Evolutionary conservation across 257 asterid species (phyloP).

Genomic region (Ilex aquifolium): DNA sequence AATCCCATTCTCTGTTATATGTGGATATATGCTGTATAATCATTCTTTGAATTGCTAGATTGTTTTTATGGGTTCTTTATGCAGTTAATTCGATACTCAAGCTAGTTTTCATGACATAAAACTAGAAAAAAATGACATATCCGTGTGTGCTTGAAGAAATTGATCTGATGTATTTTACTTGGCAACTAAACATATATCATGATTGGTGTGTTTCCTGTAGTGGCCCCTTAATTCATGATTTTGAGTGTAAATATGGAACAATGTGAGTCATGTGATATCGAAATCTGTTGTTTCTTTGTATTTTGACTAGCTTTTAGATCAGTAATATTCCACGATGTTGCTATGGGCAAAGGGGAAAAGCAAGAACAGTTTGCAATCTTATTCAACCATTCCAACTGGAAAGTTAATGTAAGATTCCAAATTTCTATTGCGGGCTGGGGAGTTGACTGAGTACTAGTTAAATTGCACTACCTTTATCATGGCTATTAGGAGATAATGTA

Average conservation of each 20-base stretch:
- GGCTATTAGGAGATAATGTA: no score
- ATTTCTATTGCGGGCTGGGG: background rate
- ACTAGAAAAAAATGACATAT: no score
- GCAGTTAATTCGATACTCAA: no score
- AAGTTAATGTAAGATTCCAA: background rate
- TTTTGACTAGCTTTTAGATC: background rate
- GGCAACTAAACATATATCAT: no score
- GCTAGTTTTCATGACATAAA: background rate
- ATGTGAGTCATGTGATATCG: background rate
- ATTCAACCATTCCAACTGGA: background rate
- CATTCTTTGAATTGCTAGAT: background rate
- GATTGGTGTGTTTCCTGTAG: background rate
- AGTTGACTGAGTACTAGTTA: background rate
- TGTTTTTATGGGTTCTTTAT: no score
- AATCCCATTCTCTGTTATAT: background rate
- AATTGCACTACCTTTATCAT: no score
- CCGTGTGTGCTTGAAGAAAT: background rate
- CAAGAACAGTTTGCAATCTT: background rate
- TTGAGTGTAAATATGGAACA: no score
- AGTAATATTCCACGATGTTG: no score
- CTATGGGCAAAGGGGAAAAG: background rate
- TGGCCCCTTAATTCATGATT: background rate
- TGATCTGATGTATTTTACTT: no score
- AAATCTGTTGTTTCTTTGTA: no score
- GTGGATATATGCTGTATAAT: background rate